Evolutionary conservation across 2,329 filamentous ascomycete genomes (phyloP), one percentile per base, ranked within the genome.

Genomic region (Verticillium nubilum): DNA sequence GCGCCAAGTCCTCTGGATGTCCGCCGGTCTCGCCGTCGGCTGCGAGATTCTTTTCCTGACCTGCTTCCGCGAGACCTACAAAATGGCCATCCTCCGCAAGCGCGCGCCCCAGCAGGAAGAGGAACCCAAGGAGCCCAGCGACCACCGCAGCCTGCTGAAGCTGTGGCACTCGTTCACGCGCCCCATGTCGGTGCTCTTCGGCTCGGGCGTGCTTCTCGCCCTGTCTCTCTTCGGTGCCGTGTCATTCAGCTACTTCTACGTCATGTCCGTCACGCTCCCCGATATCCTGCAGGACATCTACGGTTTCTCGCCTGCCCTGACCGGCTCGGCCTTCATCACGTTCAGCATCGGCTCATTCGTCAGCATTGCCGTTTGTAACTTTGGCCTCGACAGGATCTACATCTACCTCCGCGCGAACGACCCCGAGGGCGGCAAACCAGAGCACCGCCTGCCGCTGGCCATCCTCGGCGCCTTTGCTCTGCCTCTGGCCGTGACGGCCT

Each of bases 21-120:
- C 77, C 9, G 78, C 76, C 2, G 73, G 65, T 0, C 66, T 86
- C 28, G 80, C 83, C 0, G 67, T 73, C 5, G 62, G 74, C 1
- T 83, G 79, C 62, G 82, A 84, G 68, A 31, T 82, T 0, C 55
- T 78, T 4, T 82, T 86, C 62, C 67, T 86, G 7, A 71, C 72
- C 0, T 78, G 73, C 65, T 85, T 83, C 65, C 72, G 77, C 5
- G 86, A 89, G 72, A 88, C 86, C 13, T 88, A 88, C 70, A 81
- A 80, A 65, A 76, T 85, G 47, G 72, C 77, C 1, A 84, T 88
- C 53, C 69, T 87, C 50, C 69, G 76, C 52, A 73, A 74, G 3
- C 72, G 77, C 57, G 80, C 73, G 5, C 23, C 29, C 15, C 17
- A 47, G 29, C 23, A 23, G 17, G 23, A 35, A 9, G 27, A 64